Evolutionary conservation across 305 asterid genomes (phyloP).

Genomic region (Withania somnifera): DNA sequence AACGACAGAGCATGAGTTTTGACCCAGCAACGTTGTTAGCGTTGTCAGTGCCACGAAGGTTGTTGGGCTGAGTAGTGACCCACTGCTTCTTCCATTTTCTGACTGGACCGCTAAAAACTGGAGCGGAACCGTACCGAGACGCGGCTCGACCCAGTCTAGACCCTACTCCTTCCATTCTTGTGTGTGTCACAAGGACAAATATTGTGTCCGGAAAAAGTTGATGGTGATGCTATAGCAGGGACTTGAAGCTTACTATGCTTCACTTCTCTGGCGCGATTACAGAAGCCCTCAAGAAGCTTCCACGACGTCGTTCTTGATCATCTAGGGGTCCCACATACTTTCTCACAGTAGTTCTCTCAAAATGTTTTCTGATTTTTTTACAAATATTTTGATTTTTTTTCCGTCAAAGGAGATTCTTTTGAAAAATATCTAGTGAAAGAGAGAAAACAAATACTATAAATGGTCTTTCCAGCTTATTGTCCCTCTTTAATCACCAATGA

Average conservation of each 20-base stretch:
- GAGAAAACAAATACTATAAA: too few relatives aligned
- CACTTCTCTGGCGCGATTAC: neutral
- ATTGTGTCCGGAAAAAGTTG: neutral
- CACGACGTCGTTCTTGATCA: neutral
- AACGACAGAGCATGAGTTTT: constrained; percentile 58
- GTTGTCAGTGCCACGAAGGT: constrained; percentile 6
- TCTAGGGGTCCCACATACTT: neutral
- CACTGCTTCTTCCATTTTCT: constrained; percentile 84
- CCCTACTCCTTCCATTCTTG: constrained; percentile 53
- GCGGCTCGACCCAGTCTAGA: constrained; percentile 53
- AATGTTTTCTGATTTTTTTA: too few relatives aligned
- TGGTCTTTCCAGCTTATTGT: too few relatives aligned
- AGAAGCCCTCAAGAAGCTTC: neutral
- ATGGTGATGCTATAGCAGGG: neutral
- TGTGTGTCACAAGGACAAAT: neutral
- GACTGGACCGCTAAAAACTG: constrained; percentile 64
- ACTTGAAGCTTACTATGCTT: neutral
- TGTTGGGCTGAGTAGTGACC: constrained; percentile 39
- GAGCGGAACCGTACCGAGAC: constrained; percentile 52
- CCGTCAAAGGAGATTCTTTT: too few relatives aligned
- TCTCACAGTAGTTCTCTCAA: too few relatives aligned
- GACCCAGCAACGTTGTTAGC: constrained; percentile 21
- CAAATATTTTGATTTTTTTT: too few relatives aligned
- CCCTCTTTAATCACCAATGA: too few relatives aligned
- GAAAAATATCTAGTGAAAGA: too few relatives aligned